phyloP scores from a whole-genome alignment of 2,329 filamentous ascomycete genomes.

The Paraphaeosphaeria sporulosa region DNA sequence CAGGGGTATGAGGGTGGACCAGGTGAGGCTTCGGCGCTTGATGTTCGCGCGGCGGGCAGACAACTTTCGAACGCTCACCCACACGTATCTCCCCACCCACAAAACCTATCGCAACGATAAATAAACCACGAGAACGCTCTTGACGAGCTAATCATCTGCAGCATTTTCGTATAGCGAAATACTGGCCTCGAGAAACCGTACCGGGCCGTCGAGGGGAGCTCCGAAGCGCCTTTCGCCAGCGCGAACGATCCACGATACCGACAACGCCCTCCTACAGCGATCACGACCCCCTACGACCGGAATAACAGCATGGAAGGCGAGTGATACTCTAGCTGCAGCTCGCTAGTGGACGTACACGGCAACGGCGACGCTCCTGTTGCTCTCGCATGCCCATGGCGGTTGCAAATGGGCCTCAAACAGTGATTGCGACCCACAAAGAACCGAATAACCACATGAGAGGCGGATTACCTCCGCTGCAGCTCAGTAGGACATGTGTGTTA shows the following conservation, averaged over 20 bases:
- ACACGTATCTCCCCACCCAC: constrained; percentile 7
- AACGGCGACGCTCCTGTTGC: background rate
- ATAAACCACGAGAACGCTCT: background rate
- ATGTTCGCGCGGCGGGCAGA: background rate
- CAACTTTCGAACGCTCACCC: background rate
- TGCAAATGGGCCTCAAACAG: background rate
- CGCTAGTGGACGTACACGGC: background rate
- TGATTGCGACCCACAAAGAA: background rate
- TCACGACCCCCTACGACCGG: background rate
- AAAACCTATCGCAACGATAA: constrained; percentile 1
- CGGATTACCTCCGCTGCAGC: background rate
- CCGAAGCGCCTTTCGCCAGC: background rate
- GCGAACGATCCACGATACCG: background rate
- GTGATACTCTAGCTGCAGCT: background rate
- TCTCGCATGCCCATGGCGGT: background rate
- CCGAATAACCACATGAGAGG: background rate
- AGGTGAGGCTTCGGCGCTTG: constrained; percentile 4
- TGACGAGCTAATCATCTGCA: background rate
- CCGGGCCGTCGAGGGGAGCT: background rate
- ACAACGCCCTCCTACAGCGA: background rate
- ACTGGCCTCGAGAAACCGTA: no score
- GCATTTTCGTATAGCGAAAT: background rate
- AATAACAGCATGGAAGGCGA: background rate
- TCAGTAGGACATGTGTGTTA: background rate
- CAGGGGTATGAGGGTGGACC: background rate